Conservation (phyloP, 1,139 yeast genomes). For the Schwanniomyces etchellsii region DNA sequence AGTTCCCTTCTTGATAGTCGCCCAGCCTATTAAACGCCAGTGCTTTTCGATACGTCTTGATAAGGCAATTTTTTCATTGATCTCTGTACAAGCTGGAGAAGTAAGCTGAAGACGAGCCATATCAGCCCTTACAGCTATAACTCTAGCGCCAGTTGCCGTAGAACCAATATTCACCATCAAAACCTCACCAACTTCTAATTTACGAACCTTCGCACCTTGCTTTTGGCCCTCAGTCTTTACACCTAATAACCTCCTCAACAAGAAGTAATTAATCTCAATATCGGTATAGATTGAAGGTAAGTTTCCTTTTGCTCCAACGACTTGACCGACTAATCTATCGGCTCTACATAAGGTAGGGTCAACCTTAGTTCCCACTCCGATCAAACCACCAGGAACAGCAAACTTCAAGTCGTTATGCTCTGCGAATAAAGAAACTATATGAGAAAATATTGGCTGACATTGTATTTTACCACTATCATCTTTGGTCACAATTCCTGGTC, state of each 20-base stretch:
- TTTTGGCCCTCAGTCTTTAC: conserved; percentile 98
- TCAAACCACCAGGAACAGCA: conserved; percentile 99
- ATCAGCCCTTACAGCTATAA: conserved; percentile 96
- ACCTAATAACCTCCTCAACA: conserved; percentile 94
- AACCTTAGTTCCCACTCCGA: conserved; percentile 98
- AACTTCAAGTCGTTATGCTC: conserved; percentile 96
- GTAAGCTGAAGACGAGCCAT: conserved; percentile 97
- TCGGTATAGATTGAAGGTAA: conserved; percentile 95
- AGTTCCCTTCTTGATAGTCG: conserved; percentile 94
- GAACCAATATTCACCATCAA: conserved; percentile 99
- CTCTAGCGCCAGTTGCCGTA: conserved; percentile 99
- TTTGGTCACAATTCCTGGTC: conserved; percentile 98
- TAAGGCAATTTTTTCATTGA: conserved; percentile 95
- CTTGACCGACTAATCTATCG: conserved; percentile 98
- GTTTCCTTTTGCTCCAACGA: conserved; percentile 94
- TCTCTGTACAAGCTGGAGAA: conserved; percentile 98
- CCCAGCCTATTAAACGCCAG: conserved; percentile 99
- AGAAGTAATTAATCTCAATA: conserved; percentile 94
- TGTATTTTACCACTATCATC: conserved; percentile 89
- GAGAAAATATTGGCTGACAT: conserved; percentile 93
- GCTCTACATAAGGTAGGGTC: conserved; percentile 99
- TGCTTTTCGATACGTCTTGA: conserved; percentile 99
- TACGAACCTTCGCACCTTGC: conserved; percentile 90
- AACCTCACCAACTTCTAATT: conserved; percentile 90
- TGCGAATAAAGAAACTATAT: conserved; percentile 90